Conservation (phyloP, 2,329 filamentous ascomycete genomes). For the Trichoderma endophyticum region DNA sequence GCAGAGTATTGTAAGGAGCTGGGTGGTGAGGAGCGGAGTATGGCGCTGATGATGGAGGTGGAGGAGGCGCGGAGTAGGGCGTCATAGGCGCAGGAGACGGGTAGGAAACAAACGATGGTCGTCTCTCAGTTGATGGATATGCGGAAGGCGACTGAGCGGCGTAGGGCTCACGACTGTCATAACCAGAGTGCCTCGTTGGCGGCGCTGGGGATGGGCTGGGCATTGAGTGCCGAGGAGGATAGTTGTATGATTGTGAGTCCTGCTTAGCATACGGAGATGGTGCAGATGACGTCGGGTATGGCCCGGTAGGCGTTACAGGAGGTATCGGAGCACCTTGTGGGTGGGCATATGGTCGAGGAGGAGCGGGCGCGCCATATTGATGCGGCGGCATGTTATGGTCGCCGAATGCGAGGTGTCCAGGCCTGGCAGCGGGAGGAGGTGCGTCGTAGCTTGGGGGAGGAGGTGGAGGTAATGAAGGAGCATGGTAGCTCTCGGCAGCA, state of each 20-base stretch:
- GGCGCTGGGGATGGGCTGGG: conserved; percentile 31
- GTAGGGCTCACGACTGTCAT: conserved; percentile 39
- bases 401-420: conserved; percentile 36
- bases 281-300: conserved; percentile 36
- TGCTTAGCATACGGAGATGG: conserved; percentile 38
- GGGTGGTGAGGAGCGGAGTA: conserved; percentile 24
- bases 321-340: conserved; percentile 32
- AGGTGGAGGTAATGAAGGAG: conserved; percentile 36
- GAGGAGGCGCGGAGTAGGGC: conserved; percentile 27
- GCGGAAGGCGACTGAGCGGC: conserved; percentile 39
- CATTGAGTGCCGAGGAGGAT: conserved; percentile 30
- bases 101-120: conserved; percentile 32
- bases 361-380: conserved; percentile 29
- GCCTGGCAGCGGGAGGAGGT: conserved; percentile 25
- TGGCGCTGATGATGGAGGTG: background rate
- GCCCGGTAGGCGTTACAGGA: conserved; percentile 34
- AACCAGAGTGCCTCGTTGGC: conserved; percentile 33
- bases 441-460: conserved; percentile 30
- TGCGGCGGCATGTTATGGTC: conserved; percentile 32
- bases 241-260: conserved; percentile 40
- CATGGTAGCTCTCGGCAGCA: conserved; percentile 43
- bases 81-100: conserved; percentile 24
- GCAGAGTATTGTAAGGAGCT: conserved; percentile 16
- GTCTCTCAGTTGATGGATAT: conserved; percentile 31
- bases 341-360: conserved; percentile 34